Conservation (phyloP, 768 basidiomycete species). For the Kwoniella bestiolae region DNA sequence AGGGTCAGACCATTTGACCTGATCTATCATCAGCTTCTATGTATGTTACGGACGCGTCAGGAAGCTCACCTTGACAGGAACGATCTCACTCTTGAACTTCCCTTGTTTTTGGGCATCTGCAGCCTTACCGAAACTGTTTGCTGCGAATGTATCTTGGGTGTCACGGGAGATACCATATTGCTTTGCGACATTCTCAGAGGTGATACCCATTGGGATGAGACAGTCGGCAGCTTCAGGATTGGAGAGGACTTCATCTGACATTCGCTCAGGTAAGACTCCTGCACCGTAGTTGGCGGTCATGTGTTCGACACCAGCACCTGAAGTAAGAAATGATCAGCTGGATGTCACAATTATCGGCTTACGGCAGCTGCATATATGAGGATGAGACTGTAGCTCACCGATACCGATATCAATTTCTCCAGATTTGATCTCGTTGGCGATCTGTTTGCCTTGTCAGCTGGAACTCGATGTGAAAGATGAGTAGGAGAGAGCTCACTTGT, state of each 20-base stretch:
- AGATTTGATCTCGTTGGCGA: slow-evolving; percentile 81
- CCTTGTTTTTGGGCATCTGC: slow-evolving; percentile 68
- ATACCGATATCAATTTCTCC: slow-evolving; percentile 86
- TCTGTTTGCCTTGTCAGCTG: slow-evolving; percentile 48
- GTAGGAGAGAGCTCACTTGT: slow-evolving; percentile 47
- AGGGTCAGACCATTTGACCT: slow-evolving; percentile 61
- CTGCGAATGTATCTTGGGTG: slow-evolving; percentile 86
- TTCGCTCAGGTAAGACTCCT: slow-evolving; percentile 58
- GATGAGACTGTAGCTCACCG: too few species aligned
- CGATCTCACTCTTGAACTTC: slow-evolving; percentile 82
- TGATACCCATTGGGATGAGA: slow-evolving; percentile 71
- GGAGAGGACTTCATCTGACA: slow-evolving; percentile 67
- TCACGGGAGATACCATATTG: slow-evolving; percentile 68
- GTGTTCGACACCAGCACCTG: slow-evolving; percentile 59
- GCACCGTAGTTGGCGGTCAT: slow-evolving; percentile 60
- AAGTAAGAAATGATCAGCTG: background rate
- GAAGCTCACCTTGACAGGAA: slow-evolving; percentile 68
- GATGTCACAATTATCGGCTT: too few species aligned
- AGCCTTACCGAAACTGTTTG: slow-evolving; percentile 83
- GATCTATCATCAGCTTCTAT: background rate
- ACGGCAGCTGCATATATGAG: too few species aligned
- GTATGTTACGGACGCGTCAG: too few species aligned
- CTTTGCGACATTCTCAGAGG: slow-evolving; percentile 62
- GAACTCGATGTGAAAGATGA: background rate
- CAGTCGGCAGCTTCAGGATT: slow-evolving; percentile 62